These are phyloP conservation scores for Phytopythium litorale DNA, from an alignment of 352 stramenopile genomes.

Conservation along the genomic window DNA sequence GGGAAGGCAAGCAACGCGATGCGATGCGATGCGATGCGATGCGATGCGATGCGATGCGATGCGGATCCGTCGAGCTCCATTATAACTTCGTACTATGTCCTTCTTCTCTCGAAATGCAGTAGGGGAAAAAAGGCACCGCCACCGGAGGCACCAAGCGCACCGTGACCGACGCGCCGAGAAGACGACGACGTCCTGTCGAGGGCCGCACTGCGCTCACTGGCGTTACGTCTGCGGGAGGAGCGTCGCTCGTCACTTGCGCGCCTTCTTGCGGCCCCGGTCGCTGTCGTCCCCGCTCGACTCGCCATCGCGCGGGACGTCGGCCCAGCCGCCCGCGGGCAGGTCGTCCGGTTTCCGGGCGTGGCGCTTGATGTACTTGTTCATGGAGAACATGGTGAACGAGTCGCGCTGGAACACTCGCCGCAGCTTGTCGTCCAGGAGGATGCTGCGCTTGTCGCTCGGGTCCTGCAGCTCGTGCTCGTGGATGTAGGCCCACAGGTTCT, in stretches of 20 bases:
- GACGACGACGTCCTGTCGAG: not conserved
- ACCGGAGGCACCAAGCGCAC: not conserved
- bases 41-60: too few relatives aligned
- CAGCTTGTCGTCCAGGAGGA: constrained; percentile 90
- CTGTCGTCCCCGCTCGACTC: constrained; percentile 71
- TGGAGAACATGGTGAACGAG: constrained; percentile 86
- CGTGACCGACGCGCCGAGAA: not conserved
- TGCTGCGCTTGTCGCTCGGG: constrained; percentile 91
- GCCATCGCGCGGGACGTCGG: constrained; percentile 64
- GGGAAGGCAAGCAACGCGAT: too few relatives aligned
- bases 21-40: too few relatives aligned
- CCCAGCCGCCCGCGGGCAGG: constrained; percentile 66
- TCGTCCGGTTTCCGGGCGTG: constrained; percentile 72
- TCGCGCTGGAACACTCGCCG: constrained; percentile 77
- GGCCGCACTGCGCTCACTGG: not conserved
- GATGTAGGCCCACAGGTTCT: constrained; percentile 96
- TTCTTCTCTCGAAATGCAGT: not conserved
- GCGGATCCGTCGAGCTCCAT: too few relatives aligned
- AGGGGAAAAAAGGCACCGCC: not conserved
- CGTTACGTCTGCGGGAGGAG: too few relatives aligned
- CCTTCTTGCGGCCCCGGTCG: constrained; percentile 18
- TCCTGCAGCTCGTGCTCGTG: constrained; percentile 94
- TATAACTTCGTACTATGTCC: not conserved
- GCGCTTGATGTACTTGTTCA: constrained; percentile 90
- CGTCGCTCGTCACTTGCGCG: constrained; percentile 13